Base-by-base conservation (phyloP, 257 asterid species). In the Euphrasia confusa region DNA sequence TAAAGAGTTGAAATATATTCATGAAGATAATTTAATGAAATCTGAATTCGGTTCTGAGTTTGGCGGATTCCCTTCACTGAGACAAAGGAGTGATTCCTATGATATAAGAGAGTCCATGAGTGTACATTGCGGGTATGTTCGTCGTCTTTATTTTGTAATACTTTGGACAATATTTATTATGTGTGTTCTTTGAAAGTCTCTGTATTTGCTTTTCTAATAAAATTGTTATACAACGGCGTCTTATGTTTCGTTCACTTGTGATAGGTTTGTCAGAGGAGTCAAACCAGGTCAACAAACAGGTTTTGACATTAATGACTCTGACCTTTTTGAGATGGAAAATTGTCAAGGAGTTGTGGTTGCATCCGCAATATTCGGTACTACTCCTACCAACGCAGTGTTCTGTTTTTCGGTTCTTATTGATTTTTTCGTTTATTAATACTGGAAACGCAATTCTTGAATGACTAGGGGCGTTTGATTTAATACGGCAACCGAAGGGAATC, bases 1-100 rank as follows among this genome's bases (percentile, higher is more conserved):
- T 57, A 80, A 81, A 69, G 75, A 66, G 55, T 73, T 84, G 69
- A 65, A 79, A 48, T 87, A 84, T 66, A 57, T 77, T 63, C 77
- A 80, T 30, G 86, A 87, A 74, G 90, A 84, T 39, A 78, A 71
- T 67, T 74, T 66, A 61, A 70, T 78, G 14, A 80, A 75, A 72
- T 74, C 83, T 10, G 95, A 82, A 68, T 84, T 84, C 66, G 95
- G 95, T 77, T 87, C 95, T 1, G 86, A 80, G 11, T 87, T 87
- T 17, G 95, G 90, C 60, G 90, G 93, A 57, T 87, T 80, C 73
- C 95, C 93, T 65, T 78, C 88, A 37, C 65, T 87, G 69, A 60
- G 58, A 21, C 86, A 84, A 81, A 75, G 93, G 73, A 70, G 63
- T 54, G 93, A 80, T 67, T 87, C 95, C 10, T 87, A 82, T 75